Conservation (phyloP, 2,329 filamentous ascomycete species). For the Acephala macrosclerotiorum region DNA sequence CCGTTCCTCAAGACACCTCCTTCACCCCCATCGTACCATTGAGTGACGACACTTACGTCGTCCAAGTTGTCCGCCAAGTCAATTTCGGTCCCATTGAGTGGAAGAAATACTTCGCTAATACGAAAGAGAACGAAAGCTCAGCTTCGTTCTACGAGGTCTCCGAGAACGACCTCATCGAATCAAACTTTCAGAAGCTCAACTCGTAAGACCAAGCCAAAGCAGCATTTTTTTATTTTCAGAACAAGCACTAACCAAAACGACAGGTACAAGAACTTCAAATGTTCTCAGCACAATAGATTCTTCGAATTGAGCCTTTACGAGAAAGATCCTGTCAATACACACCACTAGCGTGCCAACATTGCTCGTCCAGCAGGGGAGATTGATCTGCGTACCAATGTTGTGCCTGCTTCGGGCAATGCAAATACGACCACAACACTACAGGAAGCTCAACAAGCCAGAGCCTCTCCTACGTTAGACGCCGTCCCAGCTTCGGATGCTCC, state of each 20-base stretch:
- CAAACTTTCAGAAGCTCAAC: conserved; percentile 54
- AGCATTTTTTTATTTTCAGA: too few relatives aligned
- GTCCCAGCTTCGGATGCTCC: neutral
- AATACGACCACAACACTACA: neutral
- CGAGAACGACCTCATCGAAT: conserved; percentile 49
- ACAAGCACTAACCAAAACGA: neutral
- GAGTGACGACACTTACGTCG: conserved; percentile 33
- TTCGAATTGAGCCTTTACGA: conserved; percentile 58
- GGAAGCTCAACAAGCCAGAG: neutral
- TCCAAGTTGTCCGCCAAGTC: conserved; percentile 54
- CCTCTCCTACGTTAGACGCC: neutral
- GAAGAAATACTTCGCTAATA: conserved; percentile 50
- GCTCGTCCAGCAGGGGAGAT: conserved; percentile 50
- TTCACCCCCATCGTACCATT: neutral
- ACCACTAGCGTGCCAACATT: conserved; percentile 54
- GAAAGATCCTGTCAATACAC: conserved; percentile 53
- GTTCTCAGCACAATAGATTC: conserved; percentile 52
- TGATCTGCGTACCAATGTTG: conserved; percentile 41
- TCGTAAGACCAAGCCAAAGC: conserved; percentile 41
- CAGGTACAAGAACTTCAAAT: conserved; percentile 58
- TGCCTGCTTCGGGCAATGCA: neutral
- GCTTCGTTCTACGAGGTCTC: conserved; percentile 45
- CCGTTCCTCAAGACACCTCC: neutral
- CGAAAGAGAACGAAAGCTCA: conserved; percentile 23
- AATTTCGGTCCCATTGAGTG: conserved; percentile 54